These are phyloP conservation scores for Agastache rugosa DNA, from an alignment of 257 asterid species.

Conservation along the genomic window DNA sequence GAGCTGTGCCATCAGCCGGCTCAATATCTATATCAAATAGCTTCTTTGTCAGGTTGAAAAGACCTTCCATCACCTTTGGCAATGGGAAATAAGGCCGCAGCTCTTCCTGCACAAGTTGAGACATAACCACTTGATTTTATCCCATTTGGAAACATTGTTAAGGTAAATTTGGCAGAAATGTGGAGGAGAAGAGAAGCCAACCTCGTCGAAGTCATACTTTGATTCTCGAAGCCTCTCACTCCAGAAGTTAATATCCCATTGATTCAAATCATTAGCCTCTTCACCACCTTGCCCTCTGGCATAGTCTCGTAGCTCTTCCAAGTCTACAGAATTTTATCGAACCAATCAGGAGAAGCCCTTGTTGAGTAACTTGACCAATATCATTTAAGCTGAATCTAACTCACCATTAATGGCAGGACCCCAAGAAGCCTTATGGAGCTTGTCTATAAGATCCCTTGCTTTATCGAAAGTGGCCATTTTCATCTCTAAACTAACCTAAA, in stretches of 20 bases:
- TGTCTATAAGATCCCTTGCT: slow-evolving; percentile 53
- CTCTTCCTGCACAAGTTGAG: slow-evolving; percentile 65
- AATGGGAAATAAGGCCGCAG: slow-evolving; percentile 82
- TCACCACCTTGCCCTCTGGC: slow-evolving; percentile 66
- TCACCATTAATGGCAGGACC: slow-evolving; percentile 46
- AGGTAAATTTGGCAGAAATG: slow-evolving; percentile 17
- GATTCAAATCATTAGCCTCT: slow-evolving; percentile 76
- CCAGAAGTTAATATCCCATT: slow-evolving; percentile 91
- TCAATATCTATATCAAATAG: slow-evolving; percentile 69
- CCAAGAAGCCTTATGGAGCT: slow-evolving; percentile 58
- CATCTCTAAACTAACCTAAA: slow-evolving; percentile 48
- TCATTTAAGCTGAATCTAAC: not conserved
- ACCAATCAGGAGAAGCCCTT: not conserved
- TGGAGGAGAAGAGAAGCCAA: slow-evolving; percentile 33
- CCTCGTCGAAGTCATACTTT: slow-evolving; percentile 83
- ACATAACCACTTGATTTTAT: not conserved
- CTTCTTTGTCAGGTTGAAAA: slow-evolving; percentile 67
- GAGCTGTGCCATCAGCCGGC: slow-evolving; percentile 76
- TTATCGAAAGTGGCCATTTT: slow-evolving; percentile 58
- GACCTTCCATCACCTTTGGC: slow-evolving; percentile 85
- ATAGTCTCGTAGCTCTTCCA: slow-evolving; percentile 69
- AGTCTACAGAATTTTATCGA: slow-evolving; percentile 48
- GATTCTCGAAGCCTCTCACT: slow-evolving; percentile 89
- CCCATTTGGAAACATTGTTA: not conserved
- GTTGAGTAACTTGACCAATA: not conserved